Evolutionary conservation across 2,329 filamentous ascomycete genomes (phyloP), one percentile per base, ranked within the genome.

Genomic region (Colletotrichum sansevieriae): DNA sequence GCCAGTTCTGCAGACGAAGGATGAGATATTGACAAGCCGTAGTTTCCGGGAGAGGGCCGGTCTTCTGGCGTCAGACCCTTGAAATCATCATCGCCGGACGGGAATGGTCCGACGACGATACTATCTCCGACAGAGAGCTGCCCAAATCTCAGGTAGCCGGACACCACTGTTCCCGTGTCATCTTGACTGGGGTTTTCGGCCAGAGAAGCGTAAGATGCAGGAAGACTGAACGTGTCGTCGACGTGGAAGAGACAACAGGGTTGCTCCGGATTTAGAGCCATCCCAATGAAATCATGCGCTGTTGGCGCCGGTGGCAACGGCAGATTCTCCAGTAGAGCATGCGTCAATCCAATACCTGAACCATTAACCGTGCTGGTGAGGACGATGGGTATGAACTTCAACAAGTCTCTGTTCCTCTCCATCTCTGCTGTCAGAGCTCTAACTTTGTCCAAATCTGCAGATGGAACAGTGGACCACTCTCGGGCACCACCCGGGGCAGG

Each of bases 361-460:
- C 95, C 96, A 72, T 91, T 93, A 2, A 97, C 90, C 4, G 94
- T 90, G 75, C 95, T 98, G 3, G 94, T 95, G 66, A 98, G 85
- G 1, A 98, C 81, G 56, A 99, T 95, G 0, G 96, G 96, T 1
- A 98, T 92, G 39, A 88, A 83, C 72, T 80, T 75, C 70, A 83
- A 78, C 18, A 83, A 74, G 57, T 81, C 78, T 1, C 78, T 80
- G 25, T 80, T 78, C 18, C 81, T 76, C 2, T 80, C 74, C 25
- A 92, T 83, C 29, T 79, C 79, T 58, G 83, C 75, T n/a, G 91
- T 80, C 8, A 89, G 79, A 8, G 83, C 83, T 63, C 85, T 83
- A 11, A 91, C 87, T 63, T 91, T 89, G 18, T 82, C 79, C 8
- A 85, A 80, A 67, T 94, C 90, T 11, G 79, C 77, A 0, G 80